These are phyloP conservation scores for Fusarium albidum DNA, from an alignment of 2,329 filamentous ascomycete species.

Conservation along the genomic window DNA sequence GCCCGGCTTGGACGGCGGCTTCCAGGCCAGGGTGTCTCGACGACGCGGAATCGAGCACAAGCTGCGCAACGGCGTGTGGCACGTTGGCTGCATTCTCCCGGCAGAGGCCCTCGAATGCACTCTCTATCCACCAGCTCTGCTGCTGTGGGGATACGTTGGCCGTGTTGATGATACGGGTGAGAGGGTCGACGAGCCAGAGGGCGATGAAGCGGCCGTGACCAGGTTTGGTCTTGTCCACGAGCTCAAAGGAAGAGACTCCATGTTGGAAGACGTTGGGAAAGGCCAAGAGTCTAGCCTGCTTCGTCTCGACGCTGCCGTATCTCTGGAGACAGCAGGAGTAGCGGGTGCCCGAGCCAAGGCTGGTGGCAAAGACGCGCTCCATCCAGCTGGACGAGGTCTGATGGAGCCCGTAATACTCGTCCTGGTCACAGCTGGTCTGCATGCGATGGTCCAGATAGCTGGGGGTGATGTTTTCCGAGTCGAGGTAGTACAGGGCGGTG, in stretches of 20 bases:
- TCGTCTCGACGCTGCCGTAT: slow-evolving; percentile 4
- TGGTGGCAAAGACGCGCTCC: neutral
- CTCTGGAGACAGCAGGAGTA: neutral
- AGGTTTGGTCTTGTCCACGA: neutral
- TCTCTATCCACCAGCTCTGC: neutral
- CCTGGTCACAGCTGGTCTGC: neutral
- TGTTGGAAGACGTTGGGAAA: slow-evolving; percentile 9
- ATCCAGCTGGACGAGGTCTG: neutral
- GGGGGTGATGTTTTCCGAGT: slow-evolving; percentile 1
- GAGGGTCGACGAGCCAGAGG: slow-evolving; percentile 6
- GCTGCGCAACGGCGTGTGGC: no score
- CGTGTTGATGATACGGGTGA: neutral
- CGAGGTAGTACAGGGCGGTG: neutral
- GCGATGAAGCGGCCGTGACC: neutral
- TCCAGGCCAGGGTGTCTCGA: no score
- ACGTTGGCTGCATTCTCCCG: neutral
- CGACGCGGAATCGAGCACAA: no score
- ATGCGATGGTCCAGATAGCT: neutral
- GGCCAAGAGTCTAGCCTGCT: neutral
- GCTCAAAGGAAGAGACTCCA: neutral
- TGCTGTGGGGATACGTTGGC: slow-evolving; percentile 4
- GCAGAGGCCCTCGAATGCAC: neutral
- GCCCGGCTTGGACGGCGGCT: no score
- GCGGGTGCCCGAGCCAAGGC: neutral
- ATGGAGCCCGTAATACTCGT: neutral